A percentile compares a stretch with the other conserved stretches of the same genome.
Evolutionary conservation across 2,329 filamentous ascomycete species (phyloP).

Genomic region (Xenoacremonium recifei): DNA sequence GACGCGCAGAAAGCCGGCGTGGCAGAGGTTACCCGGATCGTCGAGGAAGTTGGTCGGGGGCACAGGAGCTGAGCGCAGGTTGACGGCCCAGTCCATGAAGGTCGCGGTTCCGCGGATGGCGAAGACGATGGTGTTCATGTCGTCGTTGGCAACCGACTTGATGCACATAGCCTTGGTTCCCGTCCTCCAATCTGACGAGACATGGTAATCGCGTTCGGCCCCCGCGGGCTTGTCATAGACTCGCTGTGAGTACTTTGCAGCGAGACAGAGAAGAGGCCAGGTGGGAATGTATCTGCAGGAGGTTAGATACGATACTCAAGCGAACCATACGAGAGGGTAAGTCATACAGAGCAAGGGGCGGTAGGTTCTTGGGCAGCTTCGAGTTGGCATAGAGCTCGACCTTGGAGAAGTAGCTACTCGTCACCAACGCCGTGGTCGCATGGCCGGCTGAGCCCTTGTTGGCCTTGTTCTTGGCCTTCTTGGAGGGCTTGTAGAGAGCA

Average conservation of each 20-base stretch:
- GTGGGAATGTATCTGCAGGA: conserved; percentile 63
- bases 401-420: conserved; percentile 68
- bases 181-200: conserved; percentile 67
- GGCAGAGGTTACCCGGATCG: conserved; percentile 73
- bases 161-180: conserved; percentile 87
- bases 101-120: conserved; percentile 79
- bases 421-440: conserved; percentile 27
- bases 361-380: conserved; percentile 64
- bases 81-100: conserved; percentile 85
- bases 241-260: conserved; percentile 72
- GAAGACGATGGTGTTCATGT: conserved; percentile 77
- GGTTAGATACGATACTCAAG: not conserved
- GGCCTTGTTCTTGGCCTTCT: conserved; percentile 17
- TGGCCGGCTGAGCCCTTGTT: conserved; percentile 8
- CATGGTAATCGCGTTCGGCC: conserved; percentile 64
- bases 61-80: conserved; percentile 67
- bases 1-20: conserved; percentile 75
- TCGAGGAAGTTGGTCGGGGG: conserved; percentile 72
- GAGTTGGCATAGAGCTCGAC: conserved; percentile 79
- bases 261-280: conserved; percentile 75
- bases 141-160: conserved; percentile 75
- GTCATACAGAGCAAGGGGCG: conserved; percentile 63
- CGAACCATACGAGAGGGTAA: not conserved
- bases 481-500: conserved; percentile 7
- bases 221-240: conserved; percentile 68